Evolutionary conservation across 176 grass and related monocot genomes (phyloP), one percentile per base, ranked within the genome.

Genomic region (Rhipidocladum racemiflorum): DNA sequence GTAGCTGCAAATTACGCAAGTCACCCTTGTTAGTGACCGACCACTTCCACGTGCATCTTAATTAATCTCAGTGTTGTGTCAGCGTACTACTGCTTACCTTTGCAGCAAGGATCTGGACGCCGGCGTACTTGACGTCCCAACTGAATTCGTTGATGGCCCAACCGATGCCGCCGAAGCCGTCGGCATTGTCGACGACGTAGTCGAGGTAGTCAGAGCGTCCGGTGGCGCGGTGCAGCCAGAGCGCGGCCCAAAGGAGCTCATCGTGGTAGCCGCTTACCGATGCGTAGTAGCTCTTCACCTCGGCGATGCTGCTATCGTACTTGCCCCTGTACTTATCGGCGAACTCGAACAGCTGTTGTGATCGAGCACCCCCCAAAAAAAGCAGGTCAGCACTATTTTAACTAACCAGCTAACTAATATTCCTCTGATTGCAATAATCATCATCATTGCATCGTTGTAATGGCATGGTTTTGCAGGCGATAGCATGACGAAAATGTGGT

Each of bases 121-220:
- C 92, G 43, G 87, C 92, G 38, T 92, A 94, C 63, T 94, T 94
- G 77, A 94, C 90, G 34, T 94, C 92, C 92, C 92, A 94, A 81
- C 90, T 94, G 78, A 94, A 94, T 81, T 94, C 92, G 38, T 72
- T 94, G 87, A 94, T 92, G 57, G 90, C 87, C 92, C 92, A 94
- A 0, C 92, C 92, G 0, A 81, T 92, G 25, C 92, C 92, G 24
- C 90, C 92, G 57, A 92, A 94, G 9, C 8, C 51, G 34, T 92
- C 48, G 1, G 92, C 92, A 15, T 92, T 92, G 78, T 83, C 68
- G 38, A 94, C 78, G 27, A 80, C 73, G 25, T 94, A 94, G 84
- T 94, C 92, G 24, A 94, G 84, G 82, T 81, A 94, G 0, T 18
- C 7, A 5, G 60, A 25, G 25, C 45, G 51, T 0, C 90, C 87